Percentiles rank a stretch among this genome's conserved stretches.
phyloP scores from a whole-genome alignment of 2,329 filamentous ascomycete species.

The Metarhizium robertsii region DNA sequence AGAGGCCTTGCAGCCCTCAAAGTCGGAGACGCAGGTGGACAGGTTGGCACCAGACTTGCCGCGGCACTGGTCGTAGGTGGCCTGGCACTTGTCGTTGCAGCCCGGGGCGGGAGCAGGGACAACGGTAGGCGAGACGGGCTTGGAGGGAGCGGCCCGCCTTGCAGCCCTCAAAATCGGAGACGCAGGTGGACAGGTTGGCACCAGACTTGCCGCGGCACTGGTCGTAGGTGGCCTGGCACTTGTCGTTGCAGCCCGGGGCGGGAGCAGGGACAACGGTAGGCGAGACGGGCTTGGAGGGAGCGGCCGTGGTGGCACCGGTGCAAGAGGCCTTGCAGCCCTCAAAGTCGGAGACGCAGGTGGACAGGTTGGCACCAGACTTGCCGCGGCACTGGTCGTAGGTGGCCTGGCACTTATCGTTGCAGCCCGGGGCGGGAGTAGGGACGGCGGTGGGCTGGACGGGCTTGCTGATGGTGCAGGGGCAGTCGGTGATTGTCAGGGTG shows the following conservation, averaged over 20 bases:
- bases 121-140: constrained; percentile 3
- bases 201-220: constrained; percentile 11
- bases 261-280: too few relatives aligned
- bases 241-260: too few relatives aligned
- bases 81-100: too few relatives aligned
- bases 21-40: constrained; percentile 13
- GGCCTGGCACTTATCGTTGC: too few relatives aligned
- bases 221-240: constrained; percentile 4
- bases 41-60: constrained; percentile 12
- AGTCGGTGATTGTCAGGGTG: constrained; percentile 54
- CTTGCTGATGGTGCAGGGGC: constrained; percentile 51
- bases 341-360: constrained; percentile 14
- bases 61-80: constrained; percentile 12
- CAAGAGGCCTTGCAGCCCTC: too few relatives aligned
- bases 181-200: constrained; percentile 16
- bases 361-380: constrained; percentile 13
- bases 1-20: too few relatives aligned
- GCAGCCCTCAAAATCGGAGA: constrained; percentile 5
- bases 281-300: too few relatives aligned
- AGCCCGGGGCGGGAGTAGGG: too few relatives aligned
- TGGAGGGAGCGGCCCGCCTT: too few relatives aligned
- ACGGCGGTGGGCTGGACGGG: constrained; percentile 31
- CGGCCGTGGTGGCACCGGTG: too few relatives aligned
- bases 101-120: too few relatives aligned
- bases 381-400: too few relatives aligned